Evolutionary conservation across 371 early-diverging fungal species (phyloP).

Genomic region (Circinella minor): DNA sequence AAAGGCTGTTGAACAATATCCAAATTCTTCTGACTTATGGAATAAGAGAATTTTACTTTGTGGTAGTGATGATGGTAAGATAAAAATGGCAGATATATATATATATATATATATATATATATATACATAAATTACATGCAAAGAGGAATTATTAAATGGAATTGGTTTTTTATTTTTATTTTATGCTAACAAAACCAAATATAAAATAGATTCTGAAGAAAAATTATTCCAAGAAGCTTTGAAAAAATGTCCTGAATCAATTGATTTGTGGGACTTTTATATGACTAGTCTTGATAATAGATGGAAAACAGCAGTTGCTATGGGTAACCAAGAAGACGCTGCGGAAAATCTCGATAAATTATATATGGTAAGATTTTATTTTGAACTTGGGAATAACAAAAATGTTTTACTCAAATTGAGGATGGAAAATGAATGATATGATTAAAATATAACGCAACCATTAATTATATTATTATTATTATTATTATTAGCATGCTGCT

Average conservation of each 20-base stretch:
- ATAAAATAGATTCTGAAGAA: constrained; percentile 17
- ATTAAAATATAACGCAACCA: too few species aligned
- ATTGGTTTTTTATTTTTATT: too few species aligned
- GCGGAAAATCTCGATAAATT: neutral
- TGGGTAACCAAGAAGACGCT: neutral
- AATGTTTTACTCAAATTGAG: too few species aligned
- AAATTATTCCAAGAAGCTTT: constrained; percentile 40
- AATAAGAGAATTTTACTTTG: constrained; percentile 32
- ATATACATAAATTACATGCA: too few species aligned
- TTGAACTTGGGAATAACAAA: neutral
- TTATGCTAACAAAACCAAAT: too few species aligned
- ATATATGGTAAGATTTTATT: constrained; percentile 1
- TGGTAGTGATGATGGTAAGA: constrained; percentile 12
- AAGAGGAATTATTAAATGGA: too few species aligned
- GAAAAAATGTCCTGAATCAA: constrained; percentile 38
- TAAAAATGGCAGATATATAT: neutral
- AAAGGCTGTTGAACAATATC: constrained; percentile 43
- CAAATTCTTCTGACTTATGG: constrained; percentile 50
- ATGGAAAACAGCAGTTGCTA: constrained; percentile 1
- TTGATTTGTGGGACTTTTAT: constrained; percentile 54
- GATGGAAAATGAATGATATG: too few species aligned
- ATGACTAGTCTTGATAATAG: constrained; percentile 37
- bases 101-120: neutral
- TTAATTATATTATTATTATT: too few species aligned
- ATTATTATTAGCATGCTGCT: constrained; percentile 36